These are phyloP conservation scores for Helicostylum pulchrum DNA, from an alignment of 192 early-diverging fungal genomes.

Conservation along the genomic window DNA sequence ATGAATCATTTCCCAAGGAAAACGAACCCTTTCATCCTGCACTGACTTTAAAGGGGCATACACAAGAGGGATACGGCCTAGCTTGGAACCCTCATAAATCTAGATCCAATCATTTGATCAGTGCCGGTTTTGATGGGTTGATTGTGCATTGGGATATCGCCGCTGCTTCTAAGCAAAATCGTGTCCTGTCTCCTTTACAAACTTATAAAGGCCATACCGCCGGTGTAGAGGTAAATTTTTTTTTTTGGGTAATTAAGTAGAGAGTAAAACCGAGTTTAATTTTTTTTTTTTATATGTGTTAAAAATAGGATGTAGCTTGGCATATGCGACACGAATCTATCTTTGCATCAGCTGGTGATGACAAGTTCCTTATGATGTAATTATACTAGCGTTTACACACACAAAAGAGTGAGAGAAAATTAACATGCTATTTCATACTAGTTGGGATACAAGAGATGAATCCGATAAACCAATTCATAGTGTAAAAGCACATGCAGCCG, in stretches of 20 bases:
- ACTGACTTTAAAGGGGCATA: constrained; percentile 81
- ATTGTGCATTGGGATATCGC: constrained; percentile 93
- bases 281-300: background rate
- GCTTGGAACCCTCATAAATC: constrained; percentile 76
- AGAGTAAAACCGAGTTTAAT: background rate
- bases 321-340: constrained; percentile 75
- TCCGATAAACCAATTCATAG: constrained; percentile 63
- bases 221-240: constrained; percentile 72
- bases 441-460: constrained; percentile 90
- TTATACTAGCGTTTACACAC: constrained; percentile 5
- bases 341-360: constrained; percentile 97
- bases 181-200: constrained; percentile 70
- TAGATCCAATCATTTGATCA: constrained; percentile 77
- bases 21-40: constrained; percentile 83
- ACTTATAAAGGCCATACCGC: constrained; percentile 86
- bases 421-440: constrained; percentile 19
- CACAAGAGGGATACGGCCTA: constrained; percentile 93
- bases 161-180: constrained; percentile 70
- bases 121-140: constrained; percentile 88
- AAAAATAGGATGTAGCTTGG: constrained; percentile 95
- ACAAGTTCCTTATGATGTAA: constrained; percentile 87
- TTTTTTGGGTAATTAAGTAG: background rate
- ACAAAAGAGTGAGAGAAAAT: background rate
- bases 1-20: constrained; percentile 73
- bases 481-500: constrained; percentile 82